Conservation (phyloP, 208 protist species). For the Crithidia sp. region DNA sequence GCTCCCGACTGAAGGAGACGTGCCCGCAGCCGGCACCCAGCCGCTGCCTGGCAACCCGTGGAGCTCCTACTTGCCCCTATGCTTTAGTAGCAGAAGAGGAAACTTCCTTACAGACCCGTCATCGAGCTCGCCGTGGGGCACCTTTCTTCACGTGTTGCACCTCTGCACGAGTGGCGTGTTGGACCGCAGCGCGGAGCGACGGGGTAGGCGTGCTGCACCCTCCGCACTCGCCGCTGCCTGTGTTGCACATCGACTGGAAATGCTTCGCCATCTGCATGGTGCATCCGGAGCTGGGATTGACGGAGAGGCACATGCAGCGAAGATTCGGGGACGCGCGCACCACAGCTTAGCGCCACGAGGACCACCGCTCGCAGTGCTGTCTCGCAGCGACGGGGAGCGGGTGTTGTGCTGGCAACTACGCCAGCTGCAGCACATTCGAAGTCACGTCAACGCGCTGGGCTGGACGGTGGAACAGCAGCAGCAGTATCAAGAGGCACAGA, state of each 20-base stretch:
- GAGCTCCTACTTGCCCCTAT: neutral
- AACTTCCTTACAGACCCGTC: too few species aligned
- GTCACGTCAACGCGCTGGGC: conserved; percentile 12
- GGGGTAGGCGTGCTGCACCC: conserved; percentile 16
- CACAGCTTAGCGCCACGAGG: neutral
- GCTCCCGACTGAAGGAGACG: neutral
- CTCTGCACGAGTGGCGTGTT: conserved; percentile 20
- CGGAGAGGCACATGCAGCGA: neutral
- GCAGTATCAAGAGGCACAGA: conserved; percentile 2
- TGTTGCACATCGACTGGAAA: conserved; percentile 7
- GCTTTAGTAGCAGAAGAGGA: too few species aligned
- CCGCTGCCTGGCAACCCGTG: neutral
- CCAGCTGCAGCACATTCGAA: conserved; percentile 7
- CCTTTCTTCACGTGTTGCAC: conserved; percentile 29
- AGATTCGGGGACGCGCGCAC: neutral
- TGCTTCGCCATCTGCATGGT: neutral
- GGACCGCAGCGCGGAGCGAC: conserved; percentile 12
- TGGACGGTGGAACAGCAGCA: conserved; percentile 32
- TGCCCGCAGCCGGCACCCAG: too few species aligned
- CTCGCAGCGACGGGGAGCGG: conserved; percentile 8
- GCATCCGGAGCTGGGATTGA: neutral
- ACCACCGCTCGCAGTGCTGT: neutral
- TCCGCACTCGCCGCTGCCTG: conserved; percentile 4
- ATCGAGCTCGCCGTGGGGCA: conserved; percentile 8
- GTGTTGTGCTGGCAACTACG: conserved; percentile 29